A percentile compares a stretch with the other conserved stretches of the same genome.
phyloP scores from a whole-genome alignment of 129 eudicot genomes.

The Smallanthus sonchifolius region DNA sequence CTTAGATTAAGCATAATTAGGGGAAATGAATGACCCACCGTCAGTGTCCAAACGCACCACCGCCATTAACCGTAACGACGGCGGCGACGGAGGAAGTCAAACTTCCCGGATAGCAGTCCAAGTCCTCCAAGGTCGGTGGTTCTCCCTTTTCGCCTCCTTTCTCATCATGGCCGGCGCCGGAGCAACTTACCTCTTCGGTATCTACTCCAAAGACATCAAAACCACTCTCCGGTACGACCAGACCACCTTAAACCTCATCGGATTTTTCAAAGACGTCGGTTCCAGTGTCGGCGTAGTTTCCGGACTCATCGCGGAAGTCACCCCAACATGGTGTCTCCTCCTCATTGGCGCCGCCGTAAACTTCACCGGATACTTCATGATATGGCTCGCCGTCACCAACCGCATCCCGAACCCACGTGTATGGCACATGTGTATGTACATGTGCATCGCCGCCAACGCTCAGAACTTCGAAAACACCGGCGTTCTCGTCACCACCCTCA shows the following conservation, averaged over 20 bases:
- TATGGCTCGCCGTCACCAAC: conserved; percentile 65
- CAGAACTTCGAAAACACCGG: conserved; percentile 91
- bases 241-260: conserved; percentile 73
- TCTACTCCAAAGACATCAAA: conserved; percentile 81
- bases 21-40: neutral
- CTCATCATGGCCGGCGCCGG: conserved; percentile 84
- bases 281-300: conserved; percentile 76
- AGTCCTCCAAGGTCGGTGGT: conserved; percentile 73
- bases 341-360: conserved; percentile 64
- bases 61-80: neutral
- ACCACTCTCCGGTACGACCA: conserved; percentile 68
- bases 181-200: conserved; percentile 74
- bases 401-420: conserved; percentile 47
- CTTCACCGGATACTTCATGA: conserved; percentile 78
- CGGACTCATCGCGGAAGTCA: conserved; percentile 66
- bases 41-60: neutral
- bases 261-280: conserved; percentile 81
- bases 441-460: conserved; percentile 85
- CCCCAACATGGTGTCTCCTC: conserved; percentile 76
- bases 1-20: neutral
- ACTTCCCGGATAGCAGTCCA: conserved; percentile 4
- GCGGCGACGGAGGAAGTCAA: neutral
- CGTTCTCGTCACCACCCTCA: conserved; percentile 60
- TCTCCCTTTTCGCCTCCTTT: conserved; percentile 68
- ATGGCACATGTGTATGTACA: conserved; percentile 82